Percentiles rank a stretch among this genome's conserved stretches.
Conservation (phyloP, 2,329 filamentous ascomycete genomes). For the Curvularia sp. region DNA sequence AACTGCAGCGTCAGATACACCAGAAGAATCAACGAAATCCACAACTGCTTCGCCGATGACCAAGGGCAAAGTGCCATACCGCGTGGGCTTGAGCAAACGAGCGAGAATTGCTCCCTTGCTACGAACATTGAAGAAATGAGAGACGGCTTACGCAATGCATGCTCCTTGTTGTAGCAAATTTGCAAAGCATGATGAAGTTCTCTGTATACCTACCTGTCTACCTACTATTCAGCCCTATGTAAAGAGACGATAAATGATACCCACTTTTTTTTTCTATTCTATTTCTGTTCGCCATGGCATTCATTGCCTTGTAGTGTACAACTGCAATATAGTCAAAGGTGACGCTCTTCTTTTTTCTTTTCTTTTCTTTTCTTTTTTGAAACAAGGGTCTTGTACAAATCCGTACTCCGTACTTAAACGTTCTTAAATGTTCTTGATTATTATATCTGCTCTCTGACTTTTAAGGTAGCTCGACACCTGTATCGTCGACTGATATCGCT, state of each 20-base stretch:
- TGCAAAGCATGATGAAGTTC: background rate
- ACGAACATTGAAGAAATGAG: conserved; percentile 56
- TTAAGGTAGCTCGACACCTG: background rate
- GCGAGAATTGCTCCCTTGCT: conserved; percentile 58
- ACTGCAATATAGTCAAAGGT: background rate
- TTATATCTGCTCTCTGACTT: background rate
- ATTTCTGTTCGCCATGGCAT: background rate
- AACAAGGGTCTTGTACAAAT: background rate
- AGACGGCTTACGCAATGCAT: background rate
- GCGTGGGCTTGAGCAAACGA: conserved; percentile 59
- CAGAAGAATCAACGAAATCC: conserved; percentile 28
- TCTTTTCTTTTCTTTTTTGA: background rate
- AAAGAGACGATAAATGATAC: background rate
- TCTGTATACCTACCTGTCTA: background rate
- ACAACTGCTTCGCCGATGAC: conserved; percentile 33
- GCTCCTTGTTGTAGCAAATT: background rate
- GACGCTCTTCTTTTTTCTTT: background rate
- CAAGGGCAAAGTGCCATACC: conserved; percentile 53
- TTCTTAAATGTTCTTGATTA: background rate
- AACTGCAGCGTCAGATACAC: conserved; percentile 15
- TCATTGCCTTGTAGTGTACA: background rate
- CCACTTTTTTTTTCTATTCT: background rate
- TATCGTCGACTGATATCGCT: background rate
- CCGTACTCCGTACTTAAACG: background rate
- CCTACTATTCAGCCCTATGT: background rate